These are phyloP conservation scores for Puccinia hordei DNA, from an alignment of 1,284 basidiomycete species.

Conservation along the genomic window DNA sequence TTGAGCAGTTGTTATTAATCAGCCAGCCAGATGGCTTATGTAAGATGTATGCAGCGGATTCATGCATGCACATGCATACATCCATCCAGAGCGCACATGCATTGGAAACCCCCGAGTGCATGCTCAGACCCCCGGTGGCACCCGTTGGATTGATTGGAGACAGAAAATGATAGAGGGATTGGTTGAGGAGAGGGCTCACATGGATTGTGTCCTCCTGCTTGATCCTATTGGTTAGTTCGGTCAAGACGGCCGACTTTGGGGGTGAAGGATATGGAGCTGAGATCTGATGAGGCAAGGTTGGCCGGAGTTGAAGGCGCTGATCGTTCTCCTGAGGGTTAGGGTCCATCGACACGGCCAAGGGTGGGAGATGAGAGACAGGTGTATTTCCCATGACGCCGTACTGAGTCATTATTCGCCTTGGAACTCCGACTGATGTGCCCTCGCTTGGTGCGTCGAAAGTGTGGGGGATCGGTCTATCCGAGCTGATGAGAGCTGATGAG, in stretches of 20 bases:
- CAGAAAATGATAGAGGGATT: neutral
- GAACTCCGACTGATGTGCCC: neutral
- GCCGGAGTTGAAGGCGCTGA: constrained; percentile 7
- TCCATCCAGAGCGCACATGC: neutral
- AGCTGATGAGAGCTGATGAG: constrained; percentile 3
- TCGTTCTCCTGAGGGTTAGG: neutral
- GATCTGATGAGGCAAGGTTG: neutral
- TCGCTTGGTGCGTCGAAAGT: neutral
- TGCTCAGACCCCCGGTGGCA: too few species aligned
- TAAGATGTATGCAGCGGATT: too few species aligned
- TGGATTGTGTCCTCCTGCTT: constrained; percentile 15
- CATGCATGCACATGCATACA: constrained; percentile 16
- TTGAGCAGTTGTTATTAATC: neutral
- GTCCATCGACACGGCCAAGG: neutral
- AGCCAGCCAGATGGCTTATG: neutral
- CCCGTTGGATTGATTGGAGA: neutral
- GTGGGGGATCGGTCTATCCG: neutral
- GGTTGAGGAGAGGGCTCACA: neutral
- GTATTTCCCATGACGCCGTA: constrained; percentile 17
- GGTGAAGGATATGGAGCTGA: constrained; percentile 3
- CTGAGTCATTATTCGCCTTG: neutral
- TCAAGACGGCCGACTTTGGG: neutral
- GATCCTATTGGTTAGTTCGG: constrained; percentile 13
- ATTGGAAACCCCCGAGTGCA: too few species aligned
- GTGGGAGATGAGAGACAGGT: constrained; percentile 6